phyloP scores from a whole-genome alignment of 441 rosid species.

The Melastoma candidum region DNA sequence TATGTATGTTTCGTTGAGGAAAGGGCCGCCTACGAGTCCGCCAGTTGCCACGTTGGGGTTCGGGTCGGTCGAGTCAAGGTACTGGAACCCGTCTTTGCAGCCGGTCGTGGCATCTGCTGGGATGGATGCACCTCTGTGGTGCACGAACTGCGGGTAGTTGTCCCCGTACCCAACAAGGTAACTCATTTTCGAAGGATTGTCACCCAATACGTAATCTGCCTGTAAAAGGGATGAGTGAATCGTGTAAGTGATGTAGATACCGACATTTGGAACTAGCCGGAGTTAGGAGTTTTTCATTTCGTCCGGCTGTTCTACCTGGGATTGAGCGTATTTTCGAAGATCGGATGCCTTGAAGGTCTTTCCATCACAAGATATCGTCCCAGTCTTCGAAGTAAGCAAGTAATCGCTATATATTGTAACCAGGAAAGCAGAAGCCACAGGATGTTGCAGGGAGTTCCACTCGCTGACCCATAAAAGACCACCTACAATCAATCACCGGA shows the following conservation, averaged over 20 bases:
- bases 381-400: conserved; percentile 75
- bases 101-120: conserved; percentile 64
- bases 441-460: conserved; percentile 87
- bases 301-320: conserved; percentile 46
- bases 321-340: conserved; percentile 72
- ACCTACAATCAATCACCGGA: conserved; percentile 31
- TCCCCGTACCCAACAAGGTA: conserved; percentile 87
- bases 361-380: conserved; percentile 53
- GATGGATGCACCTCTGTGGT: conserved; percentile 97
- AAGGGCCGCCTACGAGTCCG: conserved; percentile 90
- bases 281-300: not conserved
- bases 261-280: not conserved
- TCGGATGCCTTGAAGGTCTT: conserved; percentile 60
- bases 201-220: conserved; percentile 91
- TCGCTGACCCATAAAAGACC: conserved; percentile 87
- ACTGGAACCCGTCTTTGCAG: conserved; percentile 71
- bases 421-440: conserved; percentile 90
- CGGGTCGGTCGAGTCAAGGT: conserved; percentile 53
- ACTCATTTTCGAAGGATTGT: conserved; percentile 73
- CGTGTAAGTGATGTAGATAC: not conserved
- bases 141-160: conserved; percentile 66
- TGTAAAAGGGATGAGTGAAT: conserved; percentile 14
- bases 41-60: conserved; percentile 81
- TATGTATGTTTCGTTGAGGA: conserved; percentile 61
- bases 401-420: conserved; percentile 83